Evolutionary conservation across 306 rosid genomes (phyloP).

Genomic region (Potentilla sterilis): DNA sequence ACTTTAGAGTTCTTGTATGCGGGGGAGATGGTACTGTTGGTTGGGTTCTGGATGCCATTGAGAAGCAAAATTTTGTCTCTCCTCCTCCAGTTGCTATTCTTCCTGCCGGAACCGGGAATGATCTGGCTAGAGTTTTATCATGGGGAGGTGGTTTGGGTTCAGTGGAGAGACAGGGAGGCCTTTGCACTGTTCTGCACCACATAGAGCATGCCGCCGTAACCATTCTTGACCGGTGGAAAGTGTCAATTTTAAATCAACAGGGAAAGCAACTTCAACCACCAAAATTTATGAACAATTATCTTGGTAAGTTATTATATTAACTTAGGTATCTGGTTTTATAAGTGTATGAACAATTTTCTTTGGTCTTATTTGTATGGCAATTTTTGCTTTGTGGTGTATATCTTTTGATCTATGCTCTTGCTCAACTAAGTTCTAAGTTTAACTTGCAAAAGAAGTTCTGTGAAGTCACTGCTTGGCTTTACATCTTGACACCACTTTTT

Average conservation of each 20-base stretch:
- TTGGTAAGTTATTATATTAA: slow-evolving; percentile 57
- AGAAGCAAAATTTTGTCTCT: slow-evolving; percentile 88
- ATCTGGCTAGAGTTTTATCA: slow-evolving; percentile 91
- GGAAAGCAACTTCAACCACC: slow-evolving; percentile 66
- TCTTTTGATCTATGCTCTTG: not conserved
- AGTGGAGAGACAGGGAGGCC: slow-evolving; percentile 98
- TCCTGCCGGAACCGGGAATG: slow-evolving; percentile 99
- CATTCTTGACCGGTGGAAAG: slow-evolving; percentile 96
- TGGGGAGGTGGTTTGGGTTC: slow-evolving; percentile 99
- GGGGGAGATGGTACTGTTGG: slow-evolving; percentile 99
- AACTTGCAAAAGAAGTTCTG: not conserved
- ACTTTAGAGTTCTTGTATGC: slow-evolving; percentile 90
- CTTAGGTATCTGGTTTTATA: slow-evolving; percentile 5
- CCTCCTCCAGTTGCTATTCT: slow-evolving; percentile 99
- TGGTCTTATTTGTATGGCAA: not conserved
- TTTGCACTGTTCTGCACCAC: slow-evolving; percentile 80
- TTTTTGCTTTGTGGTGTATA: not conserved
- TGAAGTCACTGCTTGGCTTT: not conserved
- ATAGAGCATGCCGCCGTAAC: slow-evolving; percentile 96
- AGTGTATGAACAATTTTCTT: not conserved
- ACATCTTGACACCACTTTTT: not conserved
- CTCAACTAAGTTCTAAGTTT: not conserved
- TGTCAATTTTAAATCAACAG: slow-evolving; percentile 57
- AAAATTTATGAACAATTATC: slow-evolving; percentile 90
- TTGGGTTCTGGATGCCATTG: slow-evolving; percentile 91